Evolutionary conservation across 306 rosid species (phyloP), one percentile per base, ranked within the genome.

Genomic region (Sicyos baderoa): DNA sequence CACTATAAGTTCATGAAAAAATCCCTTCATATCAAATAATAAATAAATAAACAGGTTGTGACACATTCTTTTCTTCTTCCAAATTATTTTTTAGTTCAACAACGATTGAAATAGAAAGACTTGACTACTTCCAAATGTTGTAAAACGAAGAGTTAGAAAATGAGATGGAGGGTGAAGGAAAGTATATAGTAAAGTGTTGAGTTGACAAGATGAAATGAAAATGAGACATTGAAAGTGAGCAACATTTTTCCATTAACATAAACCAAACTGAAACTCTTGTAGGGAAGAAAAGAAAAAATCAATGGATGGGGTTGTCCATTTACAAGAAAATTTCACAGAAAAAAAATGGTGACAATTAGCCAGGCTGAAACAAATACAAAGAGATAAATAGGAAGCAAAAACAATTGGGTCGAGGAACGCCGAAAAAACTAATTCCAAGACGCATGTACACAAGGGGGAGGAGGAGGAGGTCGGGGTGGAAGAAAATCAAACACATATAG

Each of bases 311-410:
- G 51, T 71, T 71, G 84, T 86, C 87, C 59, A 88, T 93, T 93
- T 93, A 93, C 98, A 93, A 82, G 81, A 83, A 87, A 80, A 79
- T 67, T 75, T 77, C 72, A 70, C 35, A 63, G 73, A 64, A 74
- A 81, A 84, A 82, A 82, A 82, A 89, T 89, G 80, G 78, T 67
- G 81, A 86, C 51, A 77, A 88, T 84, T 50, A 60, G 83, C 90
- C 94, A 83, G 88, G 89, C 85, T 70, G 79, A 82, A 84, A 82
- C 81, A 86, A 82, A 84, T 88, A 89, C 98, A 74, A 83, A 83
- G 76, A 65, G 74, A 68, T 70, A 77, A 72, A 77, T 48, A 76
- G 73, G 74, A 64, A 80, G 74, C 79, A 81, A 83, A 74, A 76
- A 73, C 75, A 83, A 80, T 79, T 42, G 82, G 93, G 88, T 79